Evolutionary conservation across 2,329 filamentous ascomycete species (phyloP).

Genomic region (Curvularia hawaiiensis): DNA sequence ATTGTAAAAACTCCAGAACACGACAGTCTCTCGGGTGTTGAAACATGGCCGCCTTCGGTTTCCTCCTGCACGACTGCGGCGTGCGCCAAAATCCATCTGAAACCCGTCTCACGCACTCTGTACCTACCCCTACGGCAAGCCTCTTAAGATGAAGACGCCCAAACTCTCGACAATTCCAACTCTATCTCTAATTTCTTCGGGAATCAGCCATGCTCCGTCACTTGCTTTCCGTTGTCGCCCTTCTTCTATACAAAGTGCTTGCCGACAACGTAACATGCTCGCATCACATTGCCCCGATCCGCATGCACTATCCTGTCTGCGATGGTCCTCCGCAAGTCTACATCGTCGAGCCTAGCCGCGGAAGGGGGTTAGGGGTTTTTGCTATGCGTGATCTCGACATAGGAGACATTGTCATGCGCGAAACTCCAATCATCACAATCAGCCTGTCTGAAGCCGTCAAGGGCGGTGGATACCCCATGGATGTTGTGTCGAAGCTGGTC

Average conservation of each 20-base stretch:
- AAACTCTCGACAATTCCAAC: not conserved
- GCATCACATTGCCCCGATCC: slow-evolving; percentile 23
- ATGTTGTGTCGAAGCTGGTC: slow-evolving; percentile 27
- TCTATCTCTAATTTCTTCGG: not conserved
- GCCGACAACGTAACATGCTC: slow-evolving; percentile 15
- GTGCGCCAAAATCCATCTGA: slow-evolving; percentile 18
- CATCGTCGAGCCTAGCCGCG: slow-evolving; percentile 38
- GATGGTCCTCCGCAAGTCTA: slow-evolving; percentile 32
- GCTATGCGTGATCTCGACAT: slow-evolving; percentile 44
- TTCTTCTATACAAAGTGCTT: not conserved
- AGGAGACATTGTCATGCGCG: slow-evolving; percentile 49
- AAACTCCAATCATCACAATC: slow-evolving; percentile 47
- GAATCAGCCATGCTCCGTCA: slow-evolving; percentile 1
- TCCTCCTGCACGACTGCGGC: slow-evolving; percentile 7
- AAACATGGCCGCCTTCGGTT: not conserved
- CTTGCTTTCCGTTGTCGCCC: not conserved
- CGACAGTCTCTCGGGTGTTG: not conserved
- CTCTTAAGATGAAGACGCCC: slow-evolving; percentile 1
- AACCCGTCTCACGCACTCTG: slow-evolving; percentile 22
- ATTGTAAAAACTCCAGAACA: not conserved
- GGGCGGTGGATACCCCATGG: slow-evolving; percentile 35
- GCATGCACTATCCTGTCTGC: slow-evolving; percentile 28
- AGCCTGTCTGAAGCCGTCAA: slow-evolving; percentile 33
- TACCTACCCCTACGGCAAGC: not conserved
- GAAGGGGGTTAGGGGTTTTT: slow-evolving; percentile 53